Evolutionary conservation across 768 basidiomycete species (phyloP).

Genomic region (Collybiopsis confluens): DNA sequence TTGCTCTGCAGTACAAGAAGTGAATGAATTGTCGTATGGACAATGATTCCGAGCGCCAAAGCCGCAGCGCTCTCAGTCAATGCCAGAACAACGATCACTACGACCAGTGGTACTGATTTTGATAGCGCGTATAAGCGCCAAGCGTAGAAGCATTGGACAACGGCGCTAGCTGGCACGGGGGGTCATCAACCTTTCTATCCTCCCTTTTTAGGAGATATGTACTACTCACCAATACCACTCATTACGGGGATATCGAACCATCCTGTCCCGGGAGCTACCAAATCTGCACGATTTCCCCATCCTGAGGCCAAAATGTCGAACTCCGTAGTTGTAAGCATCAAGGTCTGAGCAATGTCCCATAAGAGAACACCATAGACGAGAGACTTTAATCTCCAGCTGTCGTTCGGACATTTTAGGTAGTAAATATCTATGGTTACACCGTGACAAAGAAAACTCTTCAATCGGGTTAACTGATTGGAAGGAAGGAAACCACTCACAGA

Average conservation of each 20-base stretch:
- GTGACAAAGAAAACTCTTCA: background rate
- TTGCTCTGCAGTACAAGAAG: background rate
- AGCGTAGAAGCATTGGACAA: conserved; percentile 3
- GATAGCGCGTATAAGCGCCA: conserved; percentile 1
- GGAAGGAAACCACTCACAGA: background rate
- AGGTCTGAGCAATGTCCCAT: background rate
- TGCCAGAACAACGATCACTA: background rate
- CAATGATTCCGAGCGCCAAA: background rate
- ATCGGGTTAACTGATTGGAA: background rate
- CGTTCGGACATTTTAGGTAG: background rate
- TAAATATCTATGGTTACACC: background rate
- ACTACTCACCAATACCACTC: conserved; percentile 2
- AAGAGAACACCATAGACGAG: background rate
- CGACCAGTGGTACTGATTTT: background rate
- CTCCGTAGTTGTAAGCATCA: background rate
- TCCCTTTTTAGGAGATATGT: background rate
- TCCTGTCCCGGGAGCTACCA: background rate
- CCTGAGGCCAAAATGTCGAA: background rate
- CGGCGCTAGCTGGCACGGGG: background rate
- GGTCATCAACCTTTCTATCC: background rate
- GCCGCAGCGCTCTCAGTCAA: background rate
- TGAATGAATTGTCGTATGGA: background rate
- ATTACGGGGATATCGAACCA: conserved; percentile 1
- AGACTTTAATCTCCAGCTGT: background rate
- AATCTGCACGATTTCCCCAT: background rate